Evolutionary conservation across 352 stramenopile genomes (phyloP).

Genomic region (Globisporangium radiosum): DNA sequence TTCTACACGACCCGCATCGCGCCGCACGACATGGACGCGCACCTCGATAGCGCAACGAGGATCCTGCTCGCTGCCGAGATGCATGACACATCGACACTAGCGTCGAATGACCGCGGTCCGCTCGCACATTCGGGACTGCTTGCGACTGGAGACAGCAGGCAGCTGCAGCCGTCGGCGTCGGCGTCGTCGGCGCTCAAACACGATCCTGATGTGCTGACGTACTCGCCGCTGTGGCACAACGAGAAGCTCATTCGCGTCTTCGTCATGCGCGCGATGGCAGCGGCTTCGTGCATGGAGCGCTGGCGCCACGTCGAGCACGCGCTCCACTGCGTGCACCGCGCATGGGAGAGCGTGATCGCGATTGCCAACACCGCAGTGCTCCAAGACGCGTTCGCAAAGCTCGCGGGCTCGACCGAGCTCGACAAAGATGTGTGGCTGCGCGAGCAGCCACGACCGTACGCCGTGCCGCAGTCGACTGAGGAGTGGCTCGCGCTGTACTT

Average conservation of each 20-base stretch:
- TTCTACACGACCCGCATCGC: constrained; percentile 65
- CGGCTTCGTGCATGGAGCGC: constrained; percentile 25
- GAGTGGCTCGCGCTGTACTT: constrained; percentile 54
- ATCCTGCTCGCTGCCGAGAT: constrained; percentile 33
- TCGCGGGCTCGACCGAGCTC: constrained; percentile 11
- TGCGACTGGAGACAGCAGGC: too few relatives aligned
- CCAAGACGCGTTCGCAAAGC: constrained; percentile 25
- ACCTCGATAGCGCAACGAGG: constrained; percentile 50
- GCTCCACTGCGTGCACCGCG: constrained; percentile 33
- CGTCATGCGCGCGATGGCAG: constrained; percentile 30
- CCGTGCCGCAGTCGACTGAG: constrained; percentile 12
- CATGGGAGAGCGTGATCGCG: constrained; percentile 45
- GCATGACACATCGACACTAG: constrained; percentile 3
- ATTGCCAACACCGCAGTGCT: constrained; percentile 39
- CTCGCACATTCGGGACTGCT: not conserved
- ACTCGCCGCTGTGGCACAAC: constrained; percentile 40
- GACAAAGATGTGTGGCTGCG: constrained; percentile 64
- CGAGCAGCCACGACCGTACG: constrained; percentile 18
- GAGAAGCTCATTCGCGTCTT: constrained; percentile 59
- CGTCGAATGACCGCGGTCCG: not conserved
- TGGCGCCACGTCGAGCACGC: constrained; percentile 25
- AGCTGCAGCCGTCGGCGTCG: not conserved
- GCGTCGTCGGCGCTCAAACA: constrained; percentile 5
- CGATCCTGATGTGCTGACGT: constrained; percentile 3
- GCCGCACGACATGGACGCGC: constrained; percentile 36